A percentile compares a stretch with the other conserved stretches of the same genome.
phyloP scores from a whole-genome alignment of 371 early-diverging fungal species.

The Zopfochytrium polystomum region DNA sequence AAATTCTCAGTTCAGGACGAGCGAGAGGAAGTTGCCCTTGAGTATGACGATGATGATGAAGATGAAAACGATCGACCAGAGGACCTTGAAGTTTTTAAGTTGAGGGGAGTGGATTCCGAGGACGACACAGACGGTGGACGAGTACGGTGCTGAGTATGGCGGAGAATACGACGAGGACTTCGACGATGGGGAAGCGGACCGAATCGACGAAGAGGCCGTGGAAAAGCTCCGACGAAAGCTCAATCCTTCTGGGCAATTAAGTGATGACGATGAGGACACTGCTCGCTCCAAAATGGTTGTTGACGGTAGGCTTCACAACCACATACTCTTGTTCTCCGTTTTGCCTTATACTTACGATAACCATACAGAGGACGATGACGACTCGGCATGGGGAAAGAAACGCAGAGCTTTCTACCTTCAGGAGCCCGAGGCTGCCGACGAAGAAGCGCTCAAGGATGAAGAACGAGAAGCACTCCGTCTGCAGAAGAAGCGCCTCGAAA shows the following conservation, averaged over 20 bases:
- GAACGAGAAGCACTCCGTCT: slow-evolving; percentile 87
- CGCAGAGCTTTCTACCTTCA: slow-evolving; percentile 39
- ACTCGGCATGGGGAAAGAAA: slow-evolving; percentile 40
- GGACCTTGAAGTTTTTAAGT: slow-evolving; percentile 20
- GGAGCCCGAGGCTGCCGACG: slow-evolving; percentile 45
- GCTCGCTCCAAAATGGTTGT: slow-evolving; percentile 7
- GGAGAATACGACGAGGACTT: slow-evolving; percentile 11
- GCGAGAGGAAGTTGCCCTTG: slow-evolving; percentile 31
- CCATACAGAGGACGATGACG: slow-evolving; percentile 14
- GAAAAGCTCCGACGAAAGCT: slow-evolving; percentile 14
- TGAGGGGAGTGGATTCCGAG: slow-evolving; percentile 28
- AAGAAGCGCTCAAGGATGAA: slow-evolving; percentile 70
- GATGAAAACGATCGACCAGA: slow-evolving; percentile 28
- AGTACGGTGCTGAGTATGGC: neutral
- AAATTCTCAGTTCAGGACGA: slow-evolving; percentile 35
- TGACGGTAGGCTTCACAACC: slow-evolving; percentile 3
- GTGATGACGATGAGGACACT: slow-evolving; percentile 23
- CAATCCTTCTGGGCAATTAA: slow-evolving; percentile 9
- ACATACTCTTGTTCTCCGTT: neutral
- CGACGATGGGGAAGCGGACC: slow-evolving; percentile 13
- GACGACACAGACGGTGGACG: slow-evolving; percentile 24
- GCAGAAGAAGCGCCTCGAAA: slow-evolving; percentile 72
- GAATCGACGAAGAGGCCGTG: slow-evolving; percentile 33
- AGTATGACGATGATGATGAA: slow-evolving; percentile 18
- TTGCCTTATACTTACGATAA: neutral